These are phyloP conservation scores for Astrocystis sublimbata DNA, from an alignment of 495 filamentous ascomycete genomes.

Conservation along the genomic window DNA sequence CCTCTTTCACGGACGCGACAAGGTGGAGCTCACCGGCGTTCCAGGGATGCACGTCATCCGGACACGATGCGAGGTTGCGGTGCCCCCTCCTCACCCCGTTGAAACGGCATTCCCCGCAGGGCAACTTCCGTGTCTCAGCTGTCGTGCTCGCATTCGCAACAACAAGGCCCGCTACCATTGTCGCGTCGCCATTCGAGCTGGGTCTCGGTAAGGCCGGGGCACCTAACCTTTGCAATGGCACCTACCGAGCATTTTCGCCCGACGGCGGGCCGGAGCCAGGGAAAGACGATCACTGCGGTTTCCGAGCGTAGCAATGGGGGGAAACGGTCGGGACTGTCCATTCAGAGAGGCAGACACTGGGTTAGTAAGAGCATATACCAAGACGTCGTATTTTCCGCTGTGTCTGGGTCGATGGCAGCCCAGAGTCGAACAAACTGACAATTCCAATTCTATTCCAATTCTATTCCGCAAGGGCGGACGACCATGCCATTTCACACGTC, in stretches of 20 bases:
- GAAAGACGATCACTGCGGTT: not conserved
- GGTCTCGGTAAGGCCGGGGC: not conserved
- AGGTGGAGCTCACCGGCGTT: constrained; percentile 6
- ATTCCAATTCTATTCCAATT: no score
- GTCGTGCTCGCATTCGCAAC: not conserved
- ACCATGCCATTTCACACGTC: not conserved
- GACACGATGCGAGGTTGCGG: not conserved
- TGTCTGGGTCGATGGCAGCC: not conserved
- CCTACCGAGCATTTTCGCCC: not conserved
- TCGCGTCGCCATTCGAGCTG: not conserved
- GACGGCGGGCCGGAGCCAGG: not conserved
- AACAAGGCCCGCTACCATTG: not conserved
- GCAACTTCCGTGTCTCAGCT: not conserved
- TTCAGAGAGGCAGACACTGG: no score
- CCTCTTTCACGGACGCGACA: constrained; percentile 1
- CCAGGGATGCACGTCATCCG: constrained; percentile 1
- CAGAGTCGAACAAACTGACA: constrained; percentile 1
- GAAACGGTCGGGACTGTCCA: no score
- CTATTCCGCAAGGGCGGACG: no score
- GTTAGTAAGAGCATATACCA: not conserved
- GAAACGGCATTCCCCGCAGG: not conserved
- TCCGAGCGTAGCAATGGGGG: not conserved
- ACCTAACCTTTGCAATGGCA: not conserved
- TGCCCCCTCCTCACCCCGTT: not conserved
- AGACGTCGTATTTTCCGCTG: not conserved